phyloP scores from a whole-genome alignment of 106 monocot genomes.

The Apostasia ramifera region DNA sequence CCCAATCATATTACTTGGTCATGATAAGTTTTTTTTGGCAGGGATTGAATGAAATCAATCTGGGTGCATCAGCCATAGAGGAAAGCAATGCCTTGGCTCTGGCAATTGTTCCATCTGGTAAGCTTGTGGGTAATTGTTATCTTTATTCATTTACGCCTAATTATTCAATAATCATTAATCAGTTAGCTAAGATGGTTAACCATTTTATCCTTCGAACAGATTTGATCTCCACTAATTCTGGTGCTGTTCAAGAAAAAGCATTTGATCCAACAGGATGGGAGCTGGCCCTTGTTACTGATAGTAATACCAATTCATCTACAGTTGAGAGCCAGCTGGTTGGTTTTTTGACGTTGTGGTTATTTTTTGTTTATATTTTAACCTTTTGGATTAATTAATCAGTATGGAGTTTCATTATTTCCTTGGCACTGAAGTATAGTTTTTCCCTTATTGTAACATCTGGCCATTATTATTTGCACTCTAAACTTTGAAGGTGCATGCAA shows the following conservation, averaged over 20 bases:
- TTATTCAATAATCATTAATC: neutral
- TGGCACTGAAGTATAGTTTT: neutral
- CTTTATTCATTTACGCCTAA: neutral
- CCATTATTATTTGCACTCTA: too few relatives aligned
- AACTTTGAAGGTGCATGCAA: too few relatives aligned
- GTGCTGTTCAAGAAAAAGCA: slow-evolving; percentile 34
- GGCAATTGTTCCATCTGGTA: slow-evolving; percentile 85
- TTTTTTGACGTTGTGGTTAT: slow-evolving; percentile 6
- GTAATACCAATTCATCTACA: slow-evolving; percentile 17
- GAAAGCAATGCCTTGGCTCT: slow-evolving; percentile 88
- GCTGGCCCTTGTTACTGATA: slow-evolving; percentile 82
- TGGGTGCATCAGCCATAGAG: slow-evolving; percentile 67
- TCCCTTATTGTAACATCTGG: too few relatives aligned
- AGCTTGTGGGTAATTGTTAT: slow-evolving; percentile 7
- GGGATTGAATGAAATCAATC: slow-evolving; percentile 68
- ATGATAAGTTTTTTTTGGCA: slow-evolving; percentile 13
- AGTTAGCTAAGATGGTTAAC: neutral
- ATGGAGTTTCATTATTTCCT: neutral
- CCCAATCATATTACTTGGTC: too few relatives aligned
- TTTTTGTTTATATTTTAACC: too few relatives aligned
- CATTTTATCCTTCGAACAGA: slow-evolving; percentile 11
- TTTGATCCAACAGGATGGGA: slow-evolving; percentile 99
- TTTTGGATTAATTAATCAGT: neutral
- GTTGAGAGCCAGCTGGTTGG: slow-evolving; percentile 77
- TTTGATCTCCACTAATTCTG: slow-evolving; percentile 15